These are phyloP conservation scores for Cicer judaicum DNA, from an alignment of 306 rosid species.

Conservation along the genomic window DNA sequence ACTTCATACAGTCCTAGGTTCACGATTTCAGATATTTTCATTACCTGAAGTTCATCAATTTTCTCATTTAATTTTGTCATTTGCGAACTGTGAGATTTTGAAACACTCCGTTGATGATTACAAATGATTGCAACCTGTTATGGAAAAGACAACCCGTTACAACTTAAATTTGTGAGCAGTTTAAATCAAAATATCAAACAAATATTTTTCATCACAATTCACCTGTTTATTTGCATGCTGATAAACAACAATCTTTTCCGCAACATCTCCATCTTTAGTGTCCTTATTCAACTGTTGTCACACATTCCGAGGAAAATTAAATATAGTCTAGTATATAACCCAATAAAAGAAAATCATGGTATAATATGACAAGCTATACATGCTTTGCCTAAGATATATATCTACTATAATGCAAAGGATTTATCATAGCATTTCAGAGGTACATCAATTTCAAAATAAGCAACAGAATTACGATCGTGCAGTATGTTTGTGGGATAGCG, in stretches of 20 bases:
- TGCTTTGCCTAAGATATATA: background rate
- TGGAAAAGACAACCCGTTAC: conserved; percentile 34
- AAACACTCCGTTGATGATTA: conserved; percentile 96
- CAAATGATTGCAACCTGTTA: conserved; percentile 96
- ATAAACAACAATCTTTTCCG: conserved; percentile 76
- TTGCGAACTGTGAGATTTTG: conserved; percentile 86
- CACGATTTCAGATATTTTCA: conserved; percentile 25
- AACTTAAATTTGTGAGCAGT: conserved; percentile 29
- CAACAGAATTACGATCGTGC: background rate
- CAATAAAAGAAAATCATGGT: conserved; percentile 28
- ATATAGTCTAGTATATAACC: conserved; percentile 22
- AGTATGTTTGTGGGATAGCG: no score
- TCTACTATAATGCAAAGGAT: conserved; percentile 4
- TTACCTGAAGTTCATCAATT: conserved; percentile 84
- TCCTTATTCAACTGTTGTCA: conserved; percentile 73
- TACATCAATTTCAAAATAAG: conserved; percentile 16
- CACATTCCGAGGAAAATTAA: conserved; percentile 38
- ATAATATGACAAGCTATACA: conserved; percentile 24
- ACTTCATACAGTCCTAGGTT: conserved; percentile 21
- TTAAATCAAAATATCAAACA: conserved; percentile 31
- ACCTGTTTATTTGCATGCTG: conserved; percentile 97
- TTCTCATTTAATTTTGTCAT: conserved; percentile 82
- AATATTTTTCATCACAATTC: conserved; percentile 35
- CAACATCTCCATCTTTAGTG: conserved; percentile 76
- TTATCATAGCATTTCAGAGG: conserved; percentile 16